Evolutionary conservation across 2,329 filamentous ascomycete species (phyloP), one percentile per base, ranked within the genome.

Genomic region (Fusarium haematococcum): DNA sequence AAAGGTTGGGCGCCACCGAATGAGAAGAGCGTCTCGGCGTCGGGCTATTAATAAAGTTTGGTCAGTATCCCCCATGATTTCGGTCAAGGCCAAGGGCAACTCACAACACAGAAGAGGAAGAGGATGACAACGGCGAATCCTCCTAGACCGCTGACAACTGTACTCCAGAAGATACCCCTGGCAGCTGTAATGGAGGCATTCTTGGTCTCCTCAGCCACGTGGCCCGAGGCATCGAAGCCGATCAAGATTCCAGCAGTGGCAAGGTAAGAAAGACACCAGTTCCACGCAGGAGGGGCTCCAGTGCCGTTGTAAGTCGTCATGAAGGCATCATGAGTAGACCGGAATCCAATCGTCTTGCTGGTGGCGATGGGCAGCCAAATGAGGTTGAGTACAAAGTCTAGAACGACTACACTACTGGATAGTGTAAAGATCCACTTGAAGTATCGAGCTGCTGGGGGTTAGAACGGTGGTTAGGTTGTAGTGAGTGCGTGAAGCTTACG

Each of bases 231-330:
- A 78, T 91, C 89, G 63, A 90, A 91, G 2, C 89, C 89, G 61
- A 91, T 90, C 65, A 91, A 76, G 45, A 91, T 87, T 45, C 89
- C 89, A 9, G 89, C 89, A 2, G 89, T 91, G 2, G 89, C 89
- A 30, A 90, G 86, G 78, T 89, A 91, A 5, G 88, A 90, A 5
- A 91, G 84, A 80, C 89, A 90, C 89, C 89, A 91, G 76, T 91
- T 91, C 89, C 89, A 91, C 4, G 86, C 89, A 2, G 85, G 83
- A 0, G 89, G 88, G 1, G 87, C 87, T 13, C 87, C 87, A 13
- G 87, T 88, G 2, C 86, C 87, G 66, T 91, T 91, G 77, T 90
- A 90, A 0, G 89, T 91, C 14, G 88, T 86, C 82, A 90, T 88
- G 78, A 91, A 91, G 10, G 89, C 89, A 68, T 90, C 89, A 39